Evolutionary conservation across 2,329 filamentous ascomycete genomes (phyloP).

Genomic region (Fusarium oligoseptatum): DNA sequence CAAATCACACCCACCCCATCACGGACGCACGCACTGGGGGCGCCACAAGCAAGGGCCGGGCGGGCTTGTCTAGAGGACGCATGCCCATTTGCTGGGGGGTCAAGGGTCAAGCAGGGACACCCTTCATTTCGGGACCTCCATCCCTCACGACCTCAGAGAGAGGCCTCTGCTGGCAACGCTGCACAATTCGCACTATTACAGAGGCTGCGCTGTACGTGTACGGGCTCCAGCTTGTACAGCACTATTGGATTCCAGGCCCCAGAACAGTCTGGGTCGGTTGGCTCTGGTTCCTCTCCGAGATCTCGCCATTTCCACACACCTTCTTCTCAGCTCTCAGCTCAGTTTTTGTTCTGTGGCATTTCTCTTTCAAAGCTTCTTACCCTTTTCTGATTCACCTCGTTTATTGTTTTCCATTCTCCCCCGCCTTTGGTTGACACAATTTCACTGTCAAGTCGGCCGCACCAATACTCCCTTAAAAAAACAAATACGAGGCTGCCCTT

Average conservation of each 20-base stretch:
- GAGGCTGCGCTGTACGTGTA: conserved; percentile 2
- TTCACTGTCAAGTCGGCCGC: background rate
- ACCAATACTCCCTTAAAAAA: conserved; percentile 3
- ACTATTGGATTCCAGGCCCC: conserved; percentile 13
- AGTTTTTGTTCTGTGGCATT: background rate
- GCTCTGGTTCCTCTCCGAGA: background rate
- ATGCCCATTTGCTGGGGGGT: conserved; percentile 21
- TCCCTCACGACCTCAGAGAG: background rate
- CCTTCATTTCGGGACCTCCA: conserved; percentile 42
- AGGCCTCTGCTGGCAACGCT: conserved; percentile 3
- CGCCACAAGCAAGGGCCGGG: conserved; percentile 23
- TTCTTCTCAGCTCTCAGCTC: conserved; percentile 5
- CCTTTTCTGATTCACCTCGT: conserved; percentile 3
- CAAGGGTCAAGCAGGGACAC: conserved; percentile 21
- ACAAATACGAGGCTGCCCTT: conserved; percentile 35
- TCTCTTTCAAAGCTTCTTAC: background rate
- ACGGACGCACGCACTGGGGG: conserved; percentile 24
- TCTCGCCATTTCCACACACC: conserved; percentile 11
- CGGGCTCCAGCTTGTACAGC: background rate
- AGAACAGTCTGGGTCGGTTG: conserved; percentile 5
- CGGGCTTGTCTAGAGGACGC: conserved; percentile 4
- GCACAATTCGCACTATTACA: conserved; percentile 1
- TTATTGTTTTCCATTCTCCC: conserved; percentile 1
- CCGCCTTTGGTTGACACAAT: background rate
- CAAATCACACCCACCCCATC: conserved; percentile 25